These are phyloP conservation scores for Termitomyces sp. DNA, from an alignment of 768 basidiomycete genomes.

Conservation along the genomic window DNA sequence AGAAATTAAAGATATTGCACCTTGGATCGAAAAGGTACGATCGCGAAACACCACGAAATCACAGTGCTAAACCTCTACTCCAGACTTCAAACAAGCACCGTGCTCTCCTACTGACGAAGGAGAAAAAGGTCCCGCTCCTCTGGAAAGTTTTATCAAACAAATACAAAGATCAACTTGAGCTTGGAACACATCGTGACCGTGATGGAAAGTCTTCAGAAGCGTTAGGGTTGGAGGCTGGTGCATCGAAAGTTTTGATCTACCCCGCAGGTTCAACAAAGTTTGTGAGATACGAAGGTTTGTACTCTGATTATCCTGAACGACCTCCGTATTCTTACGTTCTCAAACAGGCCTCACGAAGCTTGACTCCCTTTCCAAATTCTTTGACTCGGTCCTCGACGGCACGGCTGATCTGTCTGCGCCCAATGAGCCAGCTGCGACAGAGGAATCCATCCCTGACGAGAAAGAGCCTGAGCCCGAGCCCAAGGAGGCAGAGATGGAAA, in stretches of 20 bases:
- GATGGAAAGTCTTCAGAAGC: constrained; percentile 55
- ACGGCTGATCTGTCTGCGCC: constrained; percentile 49
- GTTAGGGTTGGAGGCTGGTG: constrained; percentile 55
- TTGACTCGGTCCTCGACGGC: constrained; percentile 68
- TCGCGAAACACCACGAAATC: background rate
- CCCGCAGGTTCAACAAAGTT: constrained; percentile 53
- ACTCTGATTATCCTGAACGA: background rate
- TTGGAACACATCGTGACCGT: constrained; percentile 64
- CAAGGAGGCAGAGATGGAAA: constrained; percentile 37
- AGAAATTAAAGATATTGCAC: constrained; percentile 50
- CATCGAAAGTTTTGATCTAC: constrained; percentile 71
- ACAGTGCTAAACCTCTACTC: background rate
- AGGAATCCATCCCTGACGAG: constrained; percentile 37
- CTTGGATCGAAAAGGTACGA: constrained; percentile 70
- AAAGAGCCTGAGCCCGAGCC: constrained; percentile 41
- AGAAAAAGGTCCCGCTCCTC: constrained; percentile 70
- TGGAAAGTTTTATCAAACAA: constrained; percentile 81
- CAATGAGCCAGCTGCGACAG: constrained; percentile 36
- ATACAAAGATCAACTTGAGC: constrained; percentile 57
- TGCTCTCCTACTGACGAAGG: constrained; percentile 70
- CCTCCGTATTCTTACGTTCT: background rate
- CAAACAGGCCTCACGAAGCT: constrained; percentile 65
- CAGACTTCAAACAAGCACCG: constrained; percentile 39
- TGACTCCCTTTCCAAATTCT: constrained; percentile 71
- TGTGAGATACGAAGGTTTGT: constrained; percentile 66